phyloP scores from a whole-genome alignment of 139 green algal genomes.

The Micractinium sp. region DNA sequence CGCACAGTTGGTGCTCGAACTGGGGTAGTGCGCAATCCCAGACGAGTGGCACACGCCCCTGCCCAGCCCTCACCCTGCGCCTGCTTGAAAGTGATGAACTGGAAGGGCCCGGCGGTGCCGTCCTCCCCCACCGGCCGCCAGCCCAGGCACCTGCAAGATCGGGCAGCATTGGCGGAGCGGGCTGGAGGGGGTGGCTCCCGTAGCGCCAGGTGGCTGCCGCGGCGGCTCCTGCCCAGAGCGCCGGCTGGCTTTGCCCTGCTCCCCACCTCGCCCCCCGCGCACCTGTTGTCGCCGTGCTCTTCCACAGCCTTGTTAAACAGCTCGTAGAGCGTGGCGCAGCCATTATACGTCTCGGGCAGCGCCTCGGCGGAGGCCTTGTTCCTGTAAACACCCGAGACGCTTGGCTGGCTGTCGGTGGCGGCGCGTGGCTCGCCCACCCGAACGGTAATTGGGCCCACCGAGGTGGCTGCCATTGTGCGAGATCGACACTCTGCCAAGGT shows the following conservation, averaged over 20 bases:
- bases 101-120: constrained; percentile 46
- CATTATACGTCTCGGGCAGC: constrained; percentile 54
- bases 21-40: too few relatives aligned
- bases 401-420: constrained; percentile 29
- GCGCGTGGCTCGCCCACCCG: constrained; percentile 27
- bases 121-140: constrained; percentile 45
- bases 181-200: neutral
- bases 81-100: constrained; percentile 68
- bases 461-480: neutral
- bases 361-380: constrained; percentile 56
- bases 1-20: too few relatives aligned
- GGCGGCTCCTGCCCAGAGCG: neutral
- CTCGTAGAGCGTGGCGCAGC: constrained; percentile 78
- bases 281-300: constrained; percentile 54
- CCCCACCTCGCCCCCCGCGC: constrained; percentile 25
- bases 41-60: too few relatives aligned
- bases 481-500: too few relatives aligned
- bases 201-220: neutral
- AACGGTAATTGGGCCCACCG: constrained; percentile 16
- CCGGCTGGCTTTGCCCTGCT: too few relatives aligned
- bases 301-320: constrained; percentile 69
- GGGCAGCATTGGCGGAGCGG: neutral
- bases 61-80: constrained; percentile 32
- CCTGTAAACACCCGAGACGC: constrained; percentile 54
- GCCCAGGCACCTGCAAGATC: constrained; percentile 31